A percentile compares a stretch with the other conserved stretches of the same genome.
These are phyloP conservation scores for Ramalina peruviana DNA, from an alignment of 495 filamentous ascomycete species.

Conservation along the genomic window DNA sequence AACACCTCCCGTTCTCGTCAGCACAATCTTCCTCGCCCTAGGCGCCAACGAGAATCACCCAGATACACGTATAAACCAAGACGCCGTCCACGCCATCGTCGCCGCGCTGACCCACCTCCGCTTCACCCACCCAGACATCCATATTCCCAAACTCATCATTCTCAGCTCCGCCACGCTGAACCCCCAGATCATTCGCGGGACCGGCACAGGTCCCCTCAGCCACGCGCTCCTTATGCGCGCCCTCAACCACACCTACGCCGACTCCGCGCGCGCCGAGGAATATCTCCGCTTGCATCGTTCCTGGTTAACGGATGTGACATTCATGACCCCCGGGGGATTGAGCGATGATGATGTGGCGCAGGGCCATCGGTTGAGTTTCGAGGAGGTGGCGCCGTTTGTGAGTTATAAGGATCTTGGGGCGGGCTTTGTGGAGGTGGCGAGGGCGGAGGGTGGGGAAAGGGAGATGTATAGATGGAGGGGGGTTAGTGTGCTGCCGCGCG, in stretches of 20 bases:
- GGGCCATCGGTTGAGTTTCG: slow-evolving; percentile 25
- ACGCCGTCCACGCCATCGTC: slow-evolving; percentile 22
- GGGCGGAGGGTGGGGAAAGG: slow-evolving; percentile 12
- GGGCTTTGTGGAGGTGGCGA: slow-evolving; percentile 34
- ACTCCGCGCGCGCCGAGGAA: slow-evolving; percentile 23
- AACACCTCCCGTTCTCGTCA: not conserved
- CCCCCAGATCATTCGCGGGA: slow-evolving; percentile 10
- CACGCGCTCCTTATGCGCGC: slow-evolving; percentile 13
- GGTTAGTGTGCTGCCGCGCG: slow-evolving; percentile 22
- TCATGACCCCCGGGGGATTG: slow-evolving; percentile 31
- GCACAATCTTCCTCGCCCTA: slow-evolving; percentile 24
- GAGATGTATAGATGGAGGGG: slow-evolving; percentile 22
- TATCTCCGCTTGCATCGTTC: slow-evolving; percentile 22
- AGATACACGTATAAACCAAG: slow-evolving; percentile 19
- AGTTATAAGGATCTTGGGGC: slow-evolving; percentile 32
- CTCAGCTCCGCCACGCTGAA: slow-evolving; percentile 28
- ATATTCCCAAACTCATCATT: slow-evolving; percentile 25
- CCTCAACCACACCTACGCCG: slow-evolving; percentile 25
- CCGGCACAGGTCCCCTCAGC: slow-evolving; percentile 12
- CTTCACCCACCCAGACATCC: not conserved
- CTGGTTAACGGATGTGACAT: slow-evolving; percentile 24
- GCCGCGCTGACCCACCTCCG: slow-evolving; percentile 17
- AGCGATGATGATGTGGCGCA: slow-evolving; percentile 20
- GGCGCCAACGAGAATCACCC: slow-evolving; percentile 28
- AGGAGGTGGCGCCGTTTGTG: slow-evolving; percentile 21